Evolutionary conservation across 2,329 filamentous ascomycete species (phyloP), one percentile per base, ranked within the genome.

Genomic region (Hymenoscyphus salicellus): DNA sequence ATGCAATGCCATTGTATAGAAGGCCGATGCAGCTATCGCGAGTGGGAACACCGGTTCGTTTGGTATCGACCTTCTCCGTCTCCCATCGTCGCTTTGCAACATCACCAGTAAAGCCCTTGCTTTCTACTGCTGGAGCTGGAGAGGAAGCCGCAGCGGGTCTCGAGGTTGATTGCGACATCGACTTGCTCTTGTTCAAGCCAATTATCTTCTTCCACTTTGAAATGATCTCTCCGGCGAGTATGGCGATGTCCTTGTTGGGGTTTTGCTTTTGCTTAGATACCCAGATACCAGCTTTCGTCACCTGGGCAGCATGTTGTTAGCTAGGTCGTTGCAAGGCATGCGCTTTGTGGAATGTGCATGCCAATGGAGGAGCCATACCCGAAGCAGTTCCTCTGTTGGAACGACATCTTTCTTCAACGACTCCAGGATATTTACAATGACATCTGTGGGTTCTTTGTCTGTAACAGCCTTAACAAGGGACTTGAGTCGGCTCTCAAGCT

Each of bases 21-120:
- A 99, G 84, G 59, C 92, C 93, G 68, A 97, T 88, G 77, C 91
- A 96, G 74, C 87, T 89, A 80, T 98, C 91, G 65, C 95, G 90
- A 23, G 85, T 84, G 64, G 83, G 80, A 65, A 89, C 88, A 58
- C 87, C 87, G 17, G 93, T 97, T 61, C 92, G 86, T 69, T 89
- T 86, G 72, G 86, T 85, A 72, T 93, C 88, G 61, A 97, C 87
- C 49, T 89, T 88, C 76, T 98, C 95, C n/a, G 83, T 84, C 72
- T 89, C 89, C 80, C 89, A 91, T 71, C 86, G 92, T 72, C 95
- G 88, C 82, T 93, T 95, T 74, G 93, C 89, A 1, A 88, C 86
- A 70, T 90, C 84, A 72, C 87, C 87, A 66, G 83, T 81, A 77
- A 84, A 89, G 7, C 77, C 77, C 70, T 79, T 81, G 36, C 36